Percentiles rank a stretch among this genome's conserved stretches.
Evolutionary conservation across 345 rosid genomes (phyloP).

Genomic region (Firmiana major): DNA sequence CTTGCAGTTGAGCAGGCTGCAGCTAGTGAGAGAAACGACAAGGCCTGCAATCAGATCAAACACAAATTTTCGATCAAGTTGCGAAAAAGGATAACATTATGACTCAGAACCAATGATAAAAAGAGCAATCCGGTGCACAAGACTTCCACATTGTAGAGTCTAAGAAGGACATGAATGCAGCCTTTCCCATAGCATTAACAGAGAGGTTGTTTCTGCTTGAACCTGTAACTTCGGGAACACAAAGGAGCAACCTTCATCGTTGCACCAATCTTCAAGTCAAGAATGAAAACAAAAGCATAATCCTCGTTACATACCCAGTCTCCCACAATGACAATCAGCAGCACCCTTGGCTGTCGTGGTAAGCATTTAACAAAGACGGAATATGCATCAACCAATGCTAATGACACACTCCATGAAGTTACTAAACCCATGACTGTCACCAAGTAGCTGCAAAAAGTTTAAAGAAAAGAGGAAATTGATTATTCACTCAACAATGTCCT

Average conservation of each 20-base stretch:
- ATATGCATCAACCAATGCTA: slow-evolving; percentile 57
- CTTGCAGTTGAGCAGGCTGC: slow-evolving; percentile 60
- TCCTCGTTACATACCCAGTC: slow-evolving; percentile 42
- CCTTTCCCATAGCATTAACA: too few relatives aligned
- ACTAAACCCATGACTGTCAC: slow-evolving; percentile 67
- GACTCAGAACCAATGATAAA: neutral
- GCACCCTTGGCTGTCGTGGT: slow-evolving; percentile 41
- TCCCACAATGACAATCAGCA: slow-evolving; percentile 45
- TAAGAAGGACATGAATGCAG: too few relatives aligned
- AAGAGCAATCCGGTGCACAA: too few relatives aligned
- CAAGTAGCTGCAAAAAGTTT: slow-evolving; percentile 44
- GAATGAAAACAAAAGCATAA: neutral
- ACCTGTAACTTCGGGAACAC: too few relatives aligned
- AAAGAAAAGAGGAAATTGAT: neutral
- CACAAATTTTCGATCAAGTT: neutral
- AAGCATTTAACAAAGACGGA: slow-evolving; percentile 36
- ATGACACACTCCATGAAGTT: slow-evolving; percentile 57
- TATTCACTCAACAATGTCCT: neutral
- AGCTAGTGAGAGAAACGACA: slow-evolving; percentile 52
- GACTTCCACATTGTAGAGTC: too few relatives aligned
- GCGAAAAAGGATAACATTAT: neutral
- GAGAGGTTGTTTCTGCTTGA: too few relatives aligned
- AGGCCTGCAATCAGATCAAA: slow-evolving; percentile 31
- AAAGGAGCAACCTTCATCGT: too few relatives aligned
- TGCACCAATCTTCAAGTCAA: too few relatives aligned